These are phyloP conservation scores for Desmodesmus armatus DNA, from an alignment of 139 green algal species.

Conservation along the genomic window DNA sequence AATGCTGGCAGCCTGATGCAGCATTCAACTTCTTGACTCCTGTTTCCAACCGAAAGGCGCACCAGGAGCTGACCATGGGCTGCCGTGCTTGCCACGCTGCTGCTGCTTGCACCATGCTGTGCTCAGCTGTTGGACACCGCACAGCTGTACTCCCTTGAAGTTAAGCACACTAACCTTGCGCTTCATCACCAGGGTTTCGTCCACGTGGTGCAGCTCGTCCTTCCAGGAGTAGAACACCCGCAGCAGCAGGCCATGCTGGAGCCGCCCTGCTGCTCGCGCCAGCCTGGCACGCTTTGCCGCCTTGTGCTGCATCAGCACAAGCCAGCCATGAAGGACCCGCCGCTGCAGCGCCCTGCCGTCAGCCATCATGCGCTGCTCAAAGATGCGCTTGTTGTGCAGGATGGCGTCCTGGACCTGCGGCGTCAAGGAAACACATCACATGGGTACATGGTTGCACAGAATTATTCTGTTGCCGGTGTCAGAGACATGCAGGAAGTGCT, in stretches of 20 bases:
- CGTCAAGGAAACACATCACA: background rate
- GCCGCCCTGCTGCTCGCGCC: constrained; percentile 53
- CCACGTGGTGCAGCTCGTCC: constrained; percentile 70
- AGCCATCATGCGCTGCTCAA: constrained; percentile 70
- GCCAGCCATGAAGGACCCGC: constrained; percentile 68
- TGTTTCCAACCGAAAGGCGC: too few species aligned
- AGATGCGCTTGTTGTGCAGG: constrained; percentile 81
- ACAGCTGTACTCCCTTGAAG: background rate
- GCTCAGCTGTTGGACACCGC: background rate
- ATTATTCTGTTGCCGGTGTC: too few species aligned
- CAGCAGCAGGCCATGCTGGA: constrained; percentile 56
- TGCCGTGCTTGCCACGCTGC: background rate
- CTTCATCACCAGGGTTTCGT: constrained; percentile 67
- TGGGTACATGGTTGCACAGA: background rate
- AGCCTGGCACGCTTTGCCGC: constrained; percentile 65
- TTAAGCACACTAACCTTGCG: constrained; percentile 62
- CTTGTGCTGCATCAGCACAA: constrained; percentile 33
- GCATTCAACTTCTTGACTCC: too few species aligned
- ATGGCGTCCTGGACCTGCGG: constrained; percentile 80
- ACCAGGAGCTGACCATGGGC: too few species aligned
- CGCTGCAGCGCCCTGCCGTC: constrained; percentile 55
- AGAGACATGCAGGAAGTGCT: too few species aligned
- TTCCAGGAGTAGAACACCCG: constrained; percentile 77
- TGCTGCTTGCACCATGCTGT: too few species aligned
- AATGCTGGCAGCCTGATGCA: too few species aligned